phyloP scores from a whole-genome alignment of 331 rosid genomes.

The Ulmus americana region DNA sequence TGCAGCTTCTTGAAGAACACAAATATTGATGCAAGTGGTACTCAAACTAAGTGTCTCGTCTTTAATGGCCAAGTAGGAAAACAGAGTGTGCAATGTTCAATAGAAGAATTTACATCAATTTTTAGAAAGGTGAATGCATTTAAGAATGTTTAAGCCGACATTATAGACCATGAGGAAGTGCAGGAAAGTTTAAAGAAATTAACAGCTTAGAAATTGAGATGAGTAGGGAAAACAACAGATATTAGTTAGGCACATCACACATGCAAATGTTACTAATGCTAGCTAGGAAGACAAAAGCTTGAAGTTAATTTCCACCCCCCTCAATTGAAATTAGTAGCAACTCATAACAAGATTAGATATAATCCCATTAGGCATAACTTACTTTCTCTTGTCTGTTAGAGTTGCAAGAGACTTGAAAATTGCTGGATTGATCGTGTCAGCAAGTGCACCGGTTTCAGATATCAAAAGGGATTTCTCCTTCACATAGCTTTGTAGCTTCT shows the following conservation, averaged over 20 bases:
- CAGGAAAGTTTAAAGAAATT: neutral
- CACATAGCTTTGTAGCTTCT: slow-evolving; percentile 66
- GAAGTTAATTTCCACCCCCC: neutral
- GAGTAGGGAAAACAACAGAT: neutral
- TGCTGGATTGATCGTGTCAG: slow-evolving; percentile 68
- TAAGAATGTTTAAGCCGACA: neutral
- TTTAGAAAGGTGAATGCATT: no score
- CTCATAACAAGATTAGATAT: neutral
- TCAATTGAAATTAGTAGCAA: neutral
- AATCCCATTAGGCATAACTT: slow-evolving; percentile 12
- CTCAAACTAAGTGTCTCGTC: neutral
- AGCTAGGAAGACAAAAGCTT: neutral
- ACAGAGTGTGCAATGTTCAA: neutral
- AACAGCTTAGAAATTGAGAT: neutral
- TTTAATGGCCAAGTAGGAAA: neutral
- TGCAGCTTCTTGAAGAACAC: slow-evolving; percentile 2
- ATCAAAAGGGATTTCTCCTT: slow-evolving; percentile 65
- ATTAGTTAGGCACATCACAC: neutral
- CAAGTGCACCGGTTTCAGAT: slow-evolving; percentile 70
- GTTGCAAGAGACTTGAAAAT: slow-evolving; percentile 67
- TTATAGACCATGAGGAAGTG: neutral
- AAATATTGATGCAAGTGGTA: slow-evolving; percentile 7
- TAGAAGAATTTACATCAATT: neutral
- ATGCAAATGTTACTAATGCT: neutral
- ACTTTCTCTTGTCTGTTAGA: slow-evolving; percentile 56